Base-by-base conservation (phyloP, 768 basidiomycete species). In the Macrocybe gigantea region DNA sequence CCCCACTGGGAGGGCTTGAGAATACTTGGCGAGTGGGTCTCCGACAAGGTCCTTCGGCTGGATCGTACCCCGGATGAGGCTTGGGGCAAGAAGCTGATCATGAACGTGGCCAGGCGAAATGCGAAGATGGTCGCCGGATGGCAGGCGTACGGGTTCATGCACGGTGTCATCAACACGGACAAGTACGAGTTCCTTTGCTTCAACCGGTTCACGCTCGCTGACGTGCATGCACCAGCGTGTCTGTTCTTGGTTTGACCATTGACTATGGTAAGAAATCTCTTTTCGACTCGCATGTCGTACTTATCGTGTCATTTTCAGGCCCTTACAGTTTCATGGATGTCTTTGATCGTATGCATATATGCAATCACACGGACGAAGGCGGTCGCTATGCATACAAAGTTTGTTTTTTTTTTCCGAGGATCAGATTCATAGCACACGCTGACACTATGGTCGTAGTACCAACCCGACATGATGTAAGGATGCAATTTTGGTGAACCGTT, bases 241-340 rank as follows among this genome's bases (percentile, higher is more conserved):
- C 86, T 3, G 70, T 90, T 12, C 64, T 87, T 31, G 87, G 87
- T 2, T 61, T 88, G 50, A 88, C 87, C 0, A 87, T 88, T 48
- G 87, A 89, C 59, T 90, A 86, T 49, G 86, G 83, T 74, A 47
- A 34, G 69, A 53, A 14, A 31, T 41, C 29, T 22, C 15, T 33
- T 33, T 33, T 22, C 11, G 35, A 11, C 10, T 39, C 22, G 15
- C 14, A 14, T 35, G 15, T n/a, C 10, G 15, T 2, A 40, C 29
- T 41, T 37, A 14, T n/a, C 6, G 12, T 32, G n/a, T 38, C n/a
- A 29, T 13, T 0, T 36, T 30, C 53, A 84, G 91, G 90, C 6
- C 93, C 93, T 31, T 96, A 86, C 54, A 88, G 91, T 0, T 94
- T 92, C 67, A 96, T 95, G 93, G 94, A 97, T 60, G 80, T 93